These are phyloP conservation scores for Tolypocladium tundrense DNA, from an alignment of 2,329 filamentous ascomycete genomes.

Conservation along the genomic window DNA sequence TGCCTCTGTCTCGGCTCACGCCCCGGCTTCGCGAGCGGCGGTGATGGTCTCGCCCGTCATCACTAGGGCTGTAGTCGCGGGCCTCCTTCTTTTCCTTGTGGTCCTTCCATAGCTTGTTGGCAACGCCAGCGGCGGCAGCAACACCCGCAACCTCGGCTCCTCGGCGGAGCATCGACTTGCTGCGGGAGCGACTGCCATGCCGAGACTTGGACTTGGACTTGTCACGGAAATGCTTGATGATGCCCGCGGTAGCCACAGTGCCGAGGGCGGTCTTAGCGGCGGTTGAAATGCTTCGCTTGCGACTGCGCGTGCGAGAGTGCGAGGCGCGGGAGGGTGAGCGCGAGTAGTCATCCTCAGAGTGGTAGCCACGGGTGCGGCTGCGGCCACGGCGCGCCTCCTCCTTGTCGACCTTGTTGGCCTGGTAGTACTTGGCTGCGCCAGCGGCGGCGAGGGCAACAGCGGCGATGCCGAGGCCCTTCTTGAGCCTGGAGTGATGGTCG, in stretches of 20 bases:
- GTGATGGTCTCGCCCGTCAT: conserved; percentile 25
- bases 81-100: conserved; percentile 50
- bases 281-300: conserved; percentile 35
- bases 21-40: conserved; percentile 24
- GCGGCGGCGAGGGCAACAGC: conserved; percentile 54
- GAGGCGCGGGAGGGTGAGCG: conserved; percentile 27
- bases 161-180: conserved; percentile 36
- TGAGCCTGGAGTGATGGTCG: conserved; percentile 38
- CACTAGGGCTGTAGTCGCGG: conserved; percentile 17
- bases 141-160: conserved; percentile 52
- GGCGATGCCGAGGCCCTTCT: conserved; percentile 52
- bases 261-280: conserved; percentile 48
- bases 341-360: conserved; percentile 31
- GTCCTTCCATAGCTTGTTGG: conserved; percentile 50
- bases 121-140: conserved; percentile 49
- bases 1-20: conserved; percentile 13
- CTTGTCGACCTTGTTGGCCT: conserved; percentile 48
- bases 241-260: conserved; percentile 45
- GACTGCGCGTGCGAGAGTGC: conserved; percentile 25
- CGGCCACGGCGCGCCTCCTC: conserved; percentile 49
- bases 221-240: conserved; percentile 47
- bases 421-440: conserved; percentile 55
- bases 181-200: conserved; percentile 24
- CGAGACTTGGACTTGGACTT: conserved; percentile 33
- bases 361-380: conserved; percentile 34